Conservation (phyloP, 441 rosid species). For the Syzygium malaccense region DNA sequence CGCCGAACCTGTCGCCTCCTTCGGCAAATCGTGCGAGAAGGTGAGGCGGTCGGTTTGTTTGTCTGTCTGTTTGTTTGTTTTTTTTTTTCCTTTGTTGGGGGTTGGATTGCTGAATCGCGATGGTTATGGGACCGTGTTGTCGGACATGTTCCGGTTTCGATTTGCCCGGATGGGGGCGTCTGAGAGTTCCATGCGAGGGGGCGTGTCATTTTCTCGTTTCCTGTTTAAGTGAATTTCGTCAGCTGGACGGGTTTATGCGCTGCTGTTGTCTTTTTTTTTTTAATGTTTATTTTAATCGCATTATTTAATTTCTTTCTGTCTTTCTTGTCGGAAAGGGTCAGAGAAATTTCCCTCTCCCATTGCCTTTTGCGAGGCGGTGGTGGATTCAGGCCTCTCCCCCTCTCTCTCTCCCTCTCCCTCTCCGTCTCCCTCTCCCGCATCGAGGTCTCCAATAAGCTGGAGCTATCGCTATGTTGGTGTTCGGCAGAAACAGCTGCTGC, state of each 20-base stretch:
- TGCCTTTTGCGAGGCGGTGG: background rate
- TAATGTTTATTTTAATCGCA: background rate
- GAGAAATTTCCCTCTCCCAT: background rate
- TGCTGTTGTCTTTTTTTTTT: background rate
- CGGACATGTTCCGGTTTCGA: background rate
- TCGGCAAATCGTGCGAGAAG: background rate
- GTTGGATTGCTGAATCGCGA: background rate
- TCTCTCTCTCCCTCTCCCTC: background rate
- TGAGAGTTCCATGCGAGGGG: background rate
- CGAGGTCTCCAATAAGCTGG: slow-evolving; percentile 25
- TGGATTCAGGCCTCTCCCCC: background rate
- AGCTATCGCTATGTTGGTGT: slow-evolving; percentile 46
- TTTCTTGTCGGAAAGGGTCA: background rate
- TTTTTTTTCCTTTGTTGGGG: background rate
- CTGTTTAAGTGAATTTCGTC: background rate
- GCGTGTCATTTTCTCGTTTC: background rate
- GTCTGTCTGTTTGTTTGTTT: background rate
- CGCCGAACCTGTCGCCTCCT: background rate
- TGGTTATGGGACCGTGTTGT: background rate
- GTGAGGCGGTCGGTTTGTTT: background rate
- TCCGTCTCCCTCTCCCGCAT: background rate
- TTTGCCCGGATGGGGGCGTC: background rate
- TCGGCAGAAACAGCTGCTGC: slow-evolving; percentile 19
- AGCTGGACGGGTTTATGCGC: background rate
- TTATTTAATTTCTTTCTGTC: background rate